Conservation (phyloP, 805 yeast species). For the Yarrowia sp. region DNA sequence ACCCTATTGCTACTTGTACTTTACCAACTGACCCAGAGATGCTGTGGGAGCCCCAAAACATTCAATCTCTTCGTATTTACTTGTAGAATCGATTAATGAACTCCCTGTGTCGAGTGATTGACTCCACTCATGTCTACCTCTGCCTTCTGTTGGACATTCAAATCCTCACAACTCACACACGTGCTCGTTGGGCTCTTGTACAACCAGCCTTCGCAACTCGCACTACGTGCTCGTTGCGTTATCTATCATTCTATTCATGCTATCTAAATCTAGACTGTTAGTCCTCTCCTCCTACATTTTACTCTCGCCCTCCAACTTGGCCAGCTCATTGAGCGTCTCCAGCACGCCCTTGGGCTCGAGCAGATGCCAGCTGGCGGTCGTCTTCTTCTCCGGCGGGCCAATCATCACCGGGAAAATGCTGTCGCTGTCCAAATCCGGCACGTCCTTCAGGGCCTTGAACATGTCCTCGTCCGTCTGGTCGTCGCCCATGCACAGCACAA, state of each 20-base stretch:
- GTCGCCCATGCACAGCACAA: slow-evolving; percentile 90
- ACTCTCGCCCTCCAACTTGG: slow-evolving; percentile 16
- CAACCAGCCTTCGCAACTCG: no score
- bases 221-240: no score
- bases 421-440: slow-evolving; percentile 46
- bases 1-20: no score
- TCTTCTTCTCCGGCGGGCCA: slow-evolving; percentile 88
- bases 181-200: no score
- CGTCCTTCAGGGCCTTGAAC: slow-evolving; percentile 73
- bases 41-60: background rate
- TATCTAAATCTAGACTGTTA: slow-evolving; percentile 14
- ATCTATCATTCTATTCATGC: slow-evolving; percentile 20
- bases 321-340: slow-evolving; percentile 65
- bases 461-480: slow-evolving; percentile 98
- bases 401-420: slow-evolving; percentile 85
- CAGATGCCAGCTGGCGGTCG: slow-evolving; percentile 84
- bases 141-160: no score
- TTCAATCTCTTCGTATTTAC: background rate
- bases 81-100: background rate
- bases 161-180: no score
- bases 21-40: background rate
- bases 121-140: no score
- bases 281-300: background rate
- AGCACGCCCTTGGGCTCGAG: slow-evolving; percentile 83
- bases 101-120: no score